Conservation (phyloP, 2,329 filamentous ascomycete species). For the Trichoderma gracile region DNA sequence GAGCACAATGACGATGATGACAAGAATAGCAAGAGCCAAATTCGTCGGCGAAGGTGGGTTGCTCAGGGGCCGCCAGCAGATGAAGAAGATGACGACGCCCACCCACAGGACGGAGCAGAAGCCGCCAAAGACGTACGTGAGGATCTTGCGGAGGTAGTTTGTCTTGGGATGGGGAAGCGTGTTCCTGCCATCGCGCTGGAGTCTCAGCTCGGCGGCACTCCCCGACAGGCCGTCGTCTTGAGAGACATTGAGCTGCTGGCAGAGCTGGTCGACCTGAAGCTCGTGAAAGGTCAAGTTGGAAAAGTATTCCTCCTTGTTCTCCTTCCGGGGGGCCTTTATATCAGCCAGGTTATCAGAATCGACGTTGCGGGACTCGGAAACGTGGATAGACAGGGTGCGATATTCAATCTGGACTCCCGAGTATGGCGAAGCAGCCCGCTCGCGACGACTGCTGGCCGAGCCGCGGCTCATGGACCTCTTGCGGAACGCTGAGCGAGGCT, state of each 20-base stretch:
- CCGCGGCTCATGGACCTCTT: slow-evolving; percentile 31
- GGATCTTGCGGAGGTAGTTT: slow-evolving; percentile 46
- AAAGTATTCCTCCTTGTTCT: slow-evolving; percentile 45
- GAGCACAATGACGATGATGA: slow-evolving; percentile 50
- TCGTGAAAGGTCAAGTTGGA: slow-evolving; percentile 43
- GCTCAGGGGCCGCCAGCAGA: slow-evolving; percentile 51
- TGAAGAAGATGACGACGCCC: slow-evolving; percentile 50
- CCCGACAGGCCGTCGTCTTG: slow-evolving; percentile 40
- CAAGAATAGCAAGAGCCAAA: slow-evolving; percentile 48
- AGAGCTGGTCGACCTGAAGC: slow-evolving; percentile 39
- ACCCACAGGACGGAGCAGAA: slow-evolving; percentile 51
- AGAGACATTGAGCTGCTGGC: slow-evolving; percentile 44
- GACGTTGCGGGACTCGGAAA: slow-evolving; percentile 40
- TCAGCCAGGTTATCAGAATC: slow-evolving; percentile 31
- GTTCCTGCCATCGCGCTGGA: slow-evolving; percentile 46
- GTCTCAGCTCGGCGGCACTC: slow-evolving; percentile 37
- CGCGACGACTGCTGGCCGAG: slow-evolving; percentile 29
- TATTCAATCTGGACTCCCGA: slow-evolving; percentile 44
- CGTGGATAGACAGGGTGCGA: slow-evolving; percentile 45
- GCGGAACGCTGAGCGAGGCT: slow-evolving; percentile 31
- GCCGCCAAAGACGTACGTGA: slow-evolving; percentile 49
- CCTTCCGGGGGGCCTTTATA: slow-evolving; percentile 36
- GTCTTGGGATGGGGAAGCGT: slow-evolving; percentile 44
- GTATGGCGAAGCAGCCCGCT: slow-evolving; percentile 38
- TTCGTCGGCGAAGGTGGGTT: slow-evolving; percentile 47